A percentile compares a stretch with the other conserved stretches of the same genome.
Conservation (phyloP, 345 rosid genomes). For the Rhodamnia rubescens region DNA sequence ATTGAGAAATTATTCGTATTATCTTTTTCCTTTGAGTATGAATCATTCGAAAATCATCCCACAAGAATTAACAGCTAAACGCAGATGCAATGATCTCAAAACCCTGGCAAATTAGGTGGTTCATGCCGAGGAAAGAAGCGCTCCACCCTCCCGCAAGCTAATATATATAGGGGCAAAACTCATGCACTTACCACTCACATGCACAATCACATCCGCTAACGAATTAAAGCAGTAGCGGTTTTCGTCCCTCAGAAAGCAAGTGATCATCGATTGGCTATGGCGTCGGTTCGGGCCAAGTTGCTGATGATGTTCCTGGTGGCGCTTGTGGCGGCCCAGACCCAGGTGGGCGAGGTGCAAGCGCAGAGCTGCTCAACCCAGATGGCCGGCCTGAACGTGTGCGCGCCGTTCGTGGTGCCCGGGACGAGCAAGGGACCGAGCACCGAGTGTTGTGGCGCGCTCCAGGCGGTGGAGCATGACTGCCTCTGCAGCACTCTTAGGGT, state of each 20-base stretch:
- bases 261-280: background rate
- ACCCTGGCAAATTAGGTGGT: background rate
- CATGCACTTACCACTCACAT: background rate
- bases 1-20: background rate
- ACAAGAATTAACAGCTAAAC: background rate
- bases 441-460: conserved; percentile 56
- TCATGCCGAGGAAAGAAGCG: background rate
- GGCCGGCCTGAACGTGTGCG: conserved; percentile 48
- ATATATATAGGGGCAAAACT: background rate
- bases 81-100: background rate
- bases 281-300: background rate
- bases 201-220: background rate
- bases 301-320: background rate
- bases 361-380: conserved; percentile 49
- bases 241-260: background rate
- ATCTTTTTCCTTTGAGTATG: background rate
- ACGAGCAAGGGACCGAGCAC: conserved; percentile 23
- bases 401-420: conserved; percentile 65
- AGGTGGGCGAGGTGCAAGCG: background rate
- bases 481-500: conserved; percentile 76
- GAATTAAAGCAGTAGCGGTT: background rate
- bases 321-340: background rate
- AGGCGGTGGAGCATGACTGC: conserved; percentile 47
- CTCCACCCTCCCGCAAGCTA: background rate
- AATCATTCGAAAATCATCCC: background rate